Percentiles rank a stretch among this genome's conserved stretches.
Evolutionary conservation across 352 stramenopile genomes (phyloP).

Genomic region (Globisporangium mamillatum): DNA sequence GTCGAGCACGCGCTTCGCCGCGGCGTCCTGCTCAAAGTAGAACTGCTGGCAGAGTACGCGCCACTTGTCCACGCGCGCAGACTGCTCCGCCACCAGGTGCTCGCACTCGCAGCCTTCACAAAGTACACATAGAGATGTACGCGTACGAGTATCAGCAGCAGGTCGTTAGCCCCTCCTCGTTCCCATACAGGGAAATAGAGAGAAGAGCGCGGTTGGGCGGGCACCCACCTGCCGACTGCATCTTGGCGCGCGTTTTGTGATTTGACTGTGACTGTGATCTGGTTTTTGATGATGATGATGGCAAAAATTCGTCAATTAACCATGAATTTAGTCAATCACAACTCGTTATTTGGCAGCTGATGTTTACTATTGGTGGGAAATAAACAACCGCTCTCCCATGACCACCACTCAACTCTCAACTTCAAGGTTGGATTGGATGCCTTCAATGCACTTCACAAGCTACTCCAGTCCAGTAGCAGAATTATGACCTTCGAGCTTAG

Average conservation of each 20-base stretch:
- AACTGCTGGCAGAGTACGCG: conserved; percentile 56
- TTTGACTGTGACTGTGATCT: neutral
- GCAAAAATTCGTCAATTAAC: neutral
- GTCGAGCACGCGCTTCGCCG: conserved; percentile 64
- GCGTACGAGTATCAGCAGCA: neutral
- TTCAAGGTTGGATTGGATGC: neutral
- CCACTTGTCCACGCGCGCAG: conserved; percentile 42
- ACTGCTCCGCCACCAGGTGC: conserved; percentile 21
- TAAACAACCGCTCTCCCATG: neutral
- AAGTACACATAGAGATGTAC: neutral
- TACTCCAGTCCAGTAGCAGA: too few species aligned
- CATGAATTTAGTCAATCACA: neutral
- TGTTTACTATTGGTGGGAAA: neutral
- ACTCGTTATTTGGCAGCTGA: neutral
- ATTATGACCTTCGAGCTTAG: conserved; percentile 14
- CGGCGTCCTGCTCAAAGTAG: conserved; percentile 55
- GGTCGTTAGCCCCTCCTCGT: neutral
- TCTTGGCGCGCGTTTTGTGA: neutral
- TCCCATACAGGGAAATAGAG: neutral
- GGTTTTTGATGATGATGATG: neutral
- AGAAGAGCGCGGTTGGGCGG: neutral
- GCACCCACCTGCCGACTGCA: neutral
- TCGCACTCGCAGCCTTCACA: conserved; percentile 35
- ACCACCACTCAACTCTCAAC: neutral
- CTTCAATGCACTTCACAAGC: too few species aligned